phyloP scores from a whole-genome alignment of 306 rosid genomes.

The Sindora glabra region DNA sequence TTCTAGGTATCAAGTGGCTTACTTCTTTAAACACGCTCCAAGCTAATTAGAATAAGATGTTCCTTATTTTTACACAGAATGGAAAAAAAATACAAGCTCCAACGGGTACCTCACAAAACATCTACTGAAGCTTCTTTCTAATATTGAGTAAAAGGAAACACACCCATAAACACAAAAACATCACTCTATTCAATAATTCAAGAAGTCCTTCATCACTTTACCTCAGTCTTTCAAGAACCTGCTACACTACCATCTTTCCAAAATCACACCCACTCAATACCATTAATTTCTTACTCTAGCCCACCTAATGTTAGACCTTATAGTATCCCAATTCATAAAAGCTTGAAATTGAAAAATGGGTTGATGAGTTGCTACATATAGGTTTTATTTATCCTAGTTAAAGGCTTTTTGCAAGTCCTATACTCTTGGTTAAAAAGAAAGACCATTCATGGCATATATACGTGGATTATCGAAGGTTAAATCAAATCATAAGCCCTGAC shows the following conservation, averaged over 20 bases:
- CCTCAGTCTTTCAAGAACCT: no score
- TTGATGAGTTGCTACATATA: background rate
- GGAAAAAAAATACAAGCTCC: background rate
- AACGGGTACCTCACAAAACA: background rate
- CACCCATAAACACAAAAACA: background rate
- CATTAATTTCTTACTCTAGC: background rate
- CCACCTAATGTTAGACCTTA: background rate
- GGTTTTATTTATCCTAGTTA: background rate
- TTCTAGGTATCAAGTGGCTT: background rate
- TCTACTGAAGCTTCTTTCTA: background rate
- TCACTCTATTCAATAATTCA: background rate
- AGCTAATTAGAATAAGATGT: background rate
- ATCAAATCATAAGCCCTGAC: background rate
- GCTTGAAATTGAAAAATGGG: background rate
- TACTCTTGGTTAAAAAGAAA: background rate
- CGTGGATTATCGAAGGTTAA: background rate
- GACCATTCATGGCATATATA: background rate
- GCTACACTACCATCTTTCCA: no score
- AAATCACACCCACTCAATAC: background rate
- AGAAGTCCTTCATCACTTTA: background rate
- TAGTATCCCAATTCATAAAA: background rate
- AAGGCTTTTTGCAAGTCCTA: background rate
- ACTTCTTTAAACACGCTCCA: background rate
- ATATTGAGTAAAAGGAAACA: no score
- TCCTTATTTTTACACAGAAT: background rate